phyloP scores from a whole-genome alignment of 2,329 filamentous ascomycete genomes.

The Aspergillus sp. region DNA sequence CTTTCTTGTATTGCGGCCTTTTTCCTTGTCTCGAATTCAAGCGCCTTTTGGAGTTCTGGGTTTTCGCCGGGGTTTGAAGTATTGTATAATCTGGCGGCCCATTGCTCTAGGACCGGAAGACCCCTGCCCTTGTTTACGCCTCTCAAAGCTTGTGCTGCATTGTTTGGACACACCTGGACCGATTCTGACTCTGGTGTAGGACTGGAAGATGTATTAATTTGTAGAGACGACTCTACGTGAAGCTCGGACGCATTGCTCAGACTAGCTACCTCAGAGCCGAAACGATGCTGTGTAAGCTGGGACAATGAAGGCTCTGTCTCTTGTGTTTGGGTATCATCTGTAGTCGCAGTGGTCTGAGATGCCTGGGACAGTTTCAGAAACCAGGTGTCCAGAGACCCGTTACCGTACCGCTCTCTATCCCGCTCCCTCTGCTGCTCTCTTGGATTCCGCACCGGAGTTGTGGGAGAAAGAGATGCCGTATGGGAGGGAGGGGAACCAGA shows the following conservation, averaged over 20 bases:
- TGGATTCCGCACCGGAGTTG: background rate
- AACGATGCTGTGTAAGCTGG: conserved; percentile 16
- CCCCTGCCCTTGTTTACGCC: conserved; percentile 13
- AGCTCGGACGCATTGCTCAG: background rate
- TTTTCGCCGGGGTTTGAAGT: conserved; percentile 11
- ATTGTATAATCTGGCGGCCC: conserved; percentile 24
- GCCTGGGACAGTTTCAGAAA: conserved; percentile 22
- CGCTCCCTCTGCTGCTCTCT: conserved; percentile 19
- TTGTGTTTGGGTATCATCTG: background rate
- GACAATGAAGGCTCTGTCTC: conserved; percentile 8
- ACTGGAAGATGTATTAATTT: background rate
- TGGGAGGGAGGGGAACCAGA: conserved; percentile 7
- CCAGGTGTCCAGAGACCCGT: conserved; percentile 34
- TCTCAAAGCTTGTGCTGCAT: background rate
- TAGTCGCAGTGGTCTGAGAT: background rate
- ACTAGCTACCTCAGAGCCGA: conserved; percentile 6
- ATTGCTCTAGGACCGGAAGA: conserved; percentile 24
- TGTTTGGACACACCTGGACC: background rate
- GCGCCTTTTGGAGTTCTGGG: conserved; percentile 29
- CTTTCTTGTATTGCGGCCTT: conserved; percentile 31
- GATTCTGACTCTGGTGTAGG: background rate
- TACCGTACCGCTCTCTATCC: conserved; percentile 23
- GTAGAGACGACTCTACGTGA: background rate
- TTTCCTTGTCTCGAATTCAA: conserved; percentile 43
- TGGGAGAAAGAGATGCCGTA: conserved; percentile 8